Evolutionary conservation across 2,329 filamentous ascomycete genomes (phyloP), one percentile per base, ranked within the genome.

Genomic region (Cladobotryum protrusum): DNA sequence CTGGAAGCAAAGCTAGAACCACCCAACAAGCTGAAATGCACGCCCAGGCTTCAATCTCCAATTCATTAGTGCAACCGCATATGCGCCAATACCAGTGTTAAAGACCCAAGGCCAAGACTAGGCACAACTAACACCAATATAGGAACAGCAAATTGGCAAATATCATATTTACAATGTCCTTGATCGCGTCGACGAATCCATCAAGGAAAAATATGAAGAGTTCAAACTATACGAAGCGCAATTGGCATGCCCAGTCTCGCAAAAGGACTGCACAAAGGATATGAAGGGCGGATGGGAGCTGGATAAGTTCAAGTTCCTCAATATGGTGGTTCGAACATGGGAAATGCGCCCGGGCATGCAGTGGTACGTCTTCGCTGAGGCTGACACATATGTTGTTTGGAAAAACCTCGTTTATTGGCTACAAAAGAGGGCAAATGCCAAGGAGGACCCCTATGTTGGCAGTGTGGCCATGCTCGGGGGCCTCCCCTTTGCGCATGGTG

Each of bases 301-400:
- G 54, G 79, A 83, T 62, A 81, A 81, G 66, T 82, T 79, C 67
- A 83, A 82, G 63, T 80, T 79, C 59, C 63, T 82, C 43, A 77
- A 78, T 55, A 81, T 82, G 68, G 68, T 81, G 40, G 69, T 78
- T 57, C 73, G 78, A 50, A 72, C 78, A 1, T 82, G 77, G 71
- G 67, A 69, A 41, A 69, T 76, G 69, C 73, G 76, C 3, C 78
- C 78, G 3, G 63, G 71, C 37, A 69, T 63, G 43, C 73, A 79
- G 49, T 83, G 79, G 78, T 83, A 81, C 57, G 71, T 82, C 48
- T 82, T 81, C 56, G 73, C 77, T 55, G 79, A 82, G 56, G 76
- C 76, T 32, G 79, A 82, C 57, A 80, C 75, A 11, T 82, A 81
- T 57, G 60, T 81, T 47, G 69, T 82, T 57, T 79, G 78, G 75